phyloP scores from a whole-genome alignment of 306 rosid species.

The Benincasa hispida region DNA sequence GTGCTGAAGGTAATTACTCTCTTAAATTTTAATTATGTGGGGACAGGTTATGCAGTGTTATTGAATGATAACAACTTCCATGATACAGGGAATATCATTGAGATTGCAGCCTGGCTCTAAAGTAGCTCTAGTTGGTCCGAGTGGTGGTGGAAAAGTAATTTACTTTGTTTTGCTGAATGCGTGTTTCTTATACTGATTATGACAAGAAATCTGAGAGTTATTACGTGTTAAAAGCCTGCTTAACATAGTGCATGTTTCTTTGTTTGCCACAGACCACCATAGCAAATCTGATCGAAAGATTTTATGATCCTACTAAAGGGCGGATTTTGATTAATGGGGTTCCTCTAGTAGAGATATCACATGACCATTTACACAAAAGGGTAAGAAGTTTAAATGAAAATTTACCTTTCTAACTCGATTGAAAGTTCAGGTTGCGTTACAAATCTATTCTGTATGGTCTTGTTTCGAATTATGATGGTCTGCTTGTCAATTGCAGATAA shows the following conservation, averaged over 20 bases:
- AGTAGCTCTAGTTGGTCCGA: slow-evolving; percentile 88
- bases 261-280: slow-evolving; percentile 61
- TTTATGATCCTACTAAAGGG: slow-evolving; percentile 74
- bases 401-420: neutral
- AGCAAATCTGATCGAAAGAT: slow-evolving; percentile 81
- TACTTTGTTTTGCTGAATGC: neutral
- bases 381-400: slow-evolving; percentile 15
- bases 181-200: neutral
- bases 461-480: neutral
- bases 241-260: neutral
- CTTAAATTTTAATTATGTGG: neutral
- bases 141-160: slow-evolving; percentile 81
- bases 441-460: neutral
- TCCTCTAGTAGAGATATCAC: slow-evolving; percentile 68
- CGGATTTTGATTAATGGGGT: slow-evolving; percentile 55
- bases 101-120: slow-evolving; percentile 61
- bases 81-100: slow-evolving; percentile 54
- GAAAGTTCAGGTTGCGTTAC: neutral
- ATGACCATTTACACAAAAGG: slow-evolving; percentile 63
- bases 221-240: neutral
- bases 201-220: neutral
- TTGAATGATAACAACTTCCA: neutral
- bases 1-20: slow-evolving; percentile 48
- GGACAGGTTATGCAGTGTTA: neutral
- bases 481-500: slow-evolving; percentile 35